Conservation (phyloP, 1,284 basidiomycete species). For the Mrakiaceae sp. region DNA sequence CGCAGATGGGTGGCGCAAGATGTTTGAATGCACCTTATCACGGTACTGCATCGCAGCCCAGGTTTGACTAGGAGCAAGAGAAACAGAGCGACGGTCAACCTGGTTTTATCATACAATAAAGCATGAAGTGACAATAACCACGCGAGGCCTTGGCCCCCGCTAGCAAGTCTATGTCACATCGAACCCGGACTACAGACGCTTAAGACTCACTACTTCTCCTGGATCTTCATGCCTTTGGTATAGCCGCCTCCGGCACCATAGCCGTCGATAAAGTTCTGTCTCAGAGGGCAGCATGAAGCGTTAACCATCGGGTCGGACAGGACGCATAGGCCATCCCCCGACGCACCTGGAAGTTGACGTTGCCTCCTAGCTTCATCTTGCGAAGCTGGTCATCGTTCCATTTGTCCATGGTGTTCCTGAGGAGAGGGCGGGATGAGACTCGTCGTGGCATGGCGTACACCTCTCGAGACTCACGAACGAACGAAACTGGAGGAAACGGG, state of each 20-base stretch:
- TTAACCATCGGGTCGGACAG: neutral
- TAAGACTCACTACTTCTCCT: constrained; percentile 52
- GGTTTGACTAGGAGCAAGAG: constrained; percentile 40
- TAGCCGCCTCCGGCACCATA: constrained; percentile 68
- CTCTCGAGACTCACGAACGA: constrained; percentile 41
- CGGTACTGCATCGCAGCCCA: constrained; percentile 88
- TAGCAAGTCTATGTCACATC: no score
- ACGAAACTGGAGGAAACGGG: constrained; percentile 58
- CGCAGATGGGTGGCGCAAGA: neutral
- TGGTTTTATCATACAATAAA: no score
- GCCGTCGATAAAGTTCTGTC: constrained; percentile 52
- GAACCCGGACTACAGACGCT: constrained; percentile 6
- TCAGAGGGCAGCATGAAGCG: neutral
- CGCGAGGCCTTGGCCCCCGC: no score
- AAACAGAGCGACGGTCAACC: no score
- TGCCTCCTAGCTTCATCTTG: constrained; percentile 86
- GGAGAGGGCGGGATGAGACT: no score
- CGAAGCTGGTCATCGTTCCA: constrained; percentile 83
- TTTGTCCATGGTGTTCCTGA: constrained; percentile 75
- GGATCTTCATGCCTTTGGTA: constrained; percentile 51
- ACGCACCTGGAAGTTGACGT: constrained; percentile 51
- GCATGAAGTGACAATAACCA: no score
- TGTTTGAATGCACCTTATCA: constrained; percentile 57
- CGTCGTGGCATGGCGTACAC: no score
- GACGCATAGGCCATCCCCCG: neutral